Percentiles rank a stretch among this genome's conserved stretches.
phyloP scores from a whole-genome alignment of 768 basidiomycete genomes.

The Ramaria rubella region DNA sequence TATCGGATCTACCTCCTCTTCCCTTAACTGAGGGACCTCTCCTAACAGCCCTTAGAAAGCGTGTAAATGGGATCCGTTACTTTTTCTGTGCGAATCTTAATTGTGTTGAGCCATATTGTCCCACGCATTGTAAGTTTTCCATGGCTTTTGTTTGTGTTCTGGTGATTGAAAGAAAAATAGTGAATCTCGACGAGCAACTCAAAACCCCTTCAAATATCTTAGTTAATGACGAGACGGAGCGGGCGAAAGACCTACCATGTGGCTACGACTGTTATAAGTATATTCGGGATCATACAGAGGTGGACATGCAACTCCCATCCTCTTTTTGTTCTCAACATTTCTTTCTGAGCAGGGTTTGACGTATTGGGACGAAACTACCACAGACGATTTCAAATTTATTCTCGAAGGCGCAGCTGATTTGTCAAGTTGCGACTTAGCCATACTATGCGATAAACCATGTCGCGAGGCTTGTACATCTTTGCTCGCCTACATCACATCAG shows the following conservation, averaged over 20 bases:
- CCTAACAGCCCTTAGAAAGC: slow-evolving; percentile 10
- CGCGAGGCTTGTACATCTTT: slow-evolving; percentile 37
- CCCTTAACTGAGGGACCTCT: slow-evolving; percentile 6
- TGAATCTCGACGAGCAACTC: background rate
- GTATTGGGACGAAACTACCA: slow-evolving; percentile 18
- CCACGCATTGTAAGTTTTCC: slow-evolving; percentile 38
- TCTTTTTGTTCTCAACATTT: background rate
- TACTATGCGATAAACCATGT: slow-evolving; percentile 53
- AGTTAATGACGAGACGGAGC: slow-evolving; percentile 14
- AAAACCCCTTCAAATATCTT: background rate
- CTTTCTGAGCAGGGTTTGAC: background rate
- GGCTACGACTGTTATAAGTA: slow-evolving; percentile 22
- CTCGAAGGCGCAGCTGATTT: slow-evolving; percentile 39
- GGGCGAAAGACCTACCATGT: slow-evolving; percentile 22
- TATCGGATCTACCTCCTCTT: slow-evolving; percentile 26
- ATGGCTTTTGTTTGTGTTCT: slow-evolving; percentile 14
- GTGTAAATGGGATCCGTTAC: slow-evolving; percentile 31
- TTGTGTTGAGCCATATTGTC: slow-evolving; percentile 46
- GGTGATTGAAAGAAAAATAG: background rate
- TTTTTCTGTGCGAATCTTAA: slow-evolving; percentile 48
- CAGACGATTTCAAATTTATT: slow-evolving; percentile 33
- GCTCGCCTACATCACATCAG: no score
- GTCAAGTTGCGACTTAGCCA: slow-evolving; percentile 48
- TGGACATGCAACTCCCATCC: background rate
- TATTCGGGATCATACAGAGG: background rate